Evolutionary conservation across 140 eudicot species (phyloP).

Genomic region (Erigeron philadelphicus): DNA sequence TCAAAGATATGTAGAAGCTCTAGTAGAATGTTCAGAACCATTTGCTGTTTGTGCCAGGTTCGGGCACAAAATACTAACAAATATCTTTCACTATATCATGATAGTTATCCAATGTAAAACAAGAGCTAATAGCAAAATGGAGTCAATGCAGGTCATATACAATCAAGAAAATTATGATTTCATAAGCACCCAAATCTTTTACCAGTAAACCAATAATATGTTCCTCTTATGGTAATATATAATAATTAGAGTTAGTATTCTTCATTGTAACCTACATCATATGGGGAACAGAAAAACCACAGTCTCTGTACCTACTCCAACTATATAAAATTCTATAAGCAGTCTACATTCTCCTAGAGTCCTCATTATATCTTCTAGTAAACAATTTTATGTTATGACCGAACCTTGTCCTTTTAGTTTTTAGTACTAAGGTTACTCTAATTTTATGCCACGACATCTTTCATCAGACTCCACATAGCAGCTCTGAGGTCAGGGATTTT

Average conservation of each 20-base stretch:
- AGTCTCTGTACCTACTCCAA: neutral
- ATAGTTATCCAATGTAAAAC: neutral
- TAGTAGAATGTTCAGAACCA: neutral
- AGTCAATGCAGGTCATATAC: too few relatives aligned
- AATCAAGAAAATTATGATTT: neutral
- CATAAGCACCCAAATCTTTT: neutral
- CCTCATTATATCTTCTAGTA: too few relatives aligned
- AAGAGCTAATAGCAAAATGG: neutral
- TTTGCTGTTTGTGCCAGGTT: neutral
- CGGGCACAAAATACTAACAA: neutral
- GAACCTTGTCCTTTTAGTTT: too few relatives aligned
- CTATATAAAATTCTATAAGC: neutral
- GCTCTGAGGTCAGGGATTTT: too few relatives aligned
- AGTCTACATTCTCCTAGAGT: too few relatives aligned
- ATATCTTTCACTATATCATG: neutral
- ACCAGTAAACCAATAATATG: neutral
- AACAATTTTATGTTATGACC: too few relatives aligned
- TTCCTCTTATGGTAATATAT: neutral
- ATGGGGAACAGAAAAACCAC: neutral
- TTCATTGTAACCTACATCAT: neutral
- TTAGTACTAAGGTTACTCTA: too few relatives aligned
- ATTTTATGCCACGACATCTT: too few relatives aligned
- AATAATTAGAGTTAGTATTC: neutral
- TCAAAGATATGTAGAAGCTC: neutral
- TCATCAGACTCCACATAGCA: too few relatives aligned